Conservation (phyloP, 768 basidiomycete genomes). For the Albatrellus ellisii region DNA sequence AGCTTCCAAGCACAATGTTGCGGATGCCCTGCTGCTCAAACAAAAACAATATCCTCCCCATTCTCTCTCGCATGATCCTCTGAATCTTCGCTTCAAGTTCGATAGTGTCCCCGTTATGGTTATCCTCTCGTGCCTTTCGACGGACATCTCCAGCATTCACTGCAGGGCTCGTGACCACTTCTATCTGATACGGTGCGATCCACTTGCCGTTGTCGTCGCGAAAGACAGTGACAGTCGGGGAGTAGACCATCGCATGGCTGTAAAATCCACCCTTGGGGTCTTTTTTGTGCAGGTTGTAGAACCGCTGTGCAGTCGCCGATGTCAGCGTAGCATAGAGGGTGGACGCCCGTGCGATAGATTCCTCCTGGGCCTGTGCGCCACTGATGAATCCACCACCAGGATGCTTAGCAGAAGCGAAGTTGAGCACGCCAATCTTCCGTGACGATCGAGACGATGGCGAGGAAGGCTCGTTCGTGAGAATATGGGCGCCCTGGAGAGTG, state of each 20-base stretch:
- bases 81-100: slow-evolving; percentile 28
- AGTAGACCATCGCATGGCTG: slow-evolving; percentile 69
- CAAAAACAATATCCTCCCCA: slow-evolving; percentile 51
- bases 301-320: slow-evolving; percentile 38
- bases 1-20: slow-evolving; percentile 58
- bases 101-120: not conserved
- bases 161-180: slow-evolving; percentile 60
- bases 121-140: slow-evolving; percentile 8
- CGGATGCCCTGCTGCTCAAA: slow-evolving; percentile 48
- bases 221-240: slow-evolving; percentile 48
- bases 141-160: slow-evolving; percentile 54
- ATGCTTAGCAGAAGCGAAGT: slow-evolving; percentile 64
- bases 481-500: too few relatives aligned
- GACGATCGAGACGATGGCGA: too few relatives aligned
- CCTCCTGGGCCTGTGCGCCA: slow-evolving; percentile 71
- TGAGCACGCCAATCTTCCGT: slow-evolving; percentile 45
- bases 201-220: slow-evolving; percentile 49
- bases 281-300: slow-evolving; percentile 45
- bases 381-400: slow-evolving; percentile 66
- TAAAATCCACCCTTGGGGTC: slow-evolving; percentile 43
- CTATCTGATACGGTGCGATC: slow-evolving; percentile 42
- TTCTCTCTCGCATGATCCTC: slow-evolving; percentile 51
- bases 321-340: slow-evolving; percentile 53
- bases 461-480: too few relatives aligned
- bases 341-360: slow-evolving; percentile 66